Evolutionary conservation across 208 protist genomes (phyloP), one percentile per base, ranked within the genome.

Genomic region (Leptomonas pyrrhocoris): DNA sequence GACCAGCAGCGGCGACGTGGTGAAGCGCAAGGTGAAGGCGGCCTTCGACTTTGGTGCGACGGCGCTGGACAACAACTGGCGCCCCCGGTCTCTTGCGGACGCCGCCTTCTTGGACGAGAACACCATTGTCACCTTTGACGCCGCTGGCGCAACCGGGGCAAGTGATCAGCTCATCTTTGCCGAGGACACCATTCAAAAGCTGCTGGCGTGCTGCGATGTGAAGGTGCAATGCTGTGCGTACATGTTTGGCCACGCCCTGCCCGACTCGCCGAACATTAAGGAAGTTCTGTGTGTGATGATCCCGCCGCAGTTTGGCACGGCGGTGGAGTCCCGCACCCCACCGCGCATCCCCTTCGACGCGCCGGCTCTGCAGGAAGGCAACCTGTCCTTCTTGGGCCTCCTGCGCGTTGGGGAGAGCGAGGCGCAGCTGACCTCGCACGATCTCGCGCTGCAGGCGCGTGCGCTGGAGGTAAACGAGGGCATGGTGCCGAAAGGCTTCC

Each of bases 101-200:
- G 89, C 92, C 16, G 79, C 82, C 1, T 84, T 90, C 42, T 80
- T 95, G 42, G 82, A 91, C 61, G 89, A 92, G 57, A 84, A 65
- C 64, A 90, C 86, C 21, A 45, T 76, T 15, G 55, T 95, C 54
- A 84, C 81, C 23, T 79, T 94, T 46, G 87, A 94, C 54, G 68
- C 74, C 16, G 54, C 83, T 16, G 83, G 83, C 25, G 79, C 81
- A 15, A 89, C 88, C n/a, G 82, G 80, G 0, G 83, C 63, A 25
- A 95, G 89, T 66, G 88, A 94, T 72, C 88, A 93, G 66, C 88
- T 97, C 63, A 83, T 95, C 50, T 85, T 97, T 49, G 81, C 92
- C 19, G 81, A 88, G 64, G 86, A 93, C 40, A 63, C 84, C 28
- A 19, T 97, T 13, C 89, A 93, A 65, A 83, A 92, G 50, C 65